Conservation (phyloP, 768 basidiomycete genomes). For the Mycena leptocephala region DNA sequence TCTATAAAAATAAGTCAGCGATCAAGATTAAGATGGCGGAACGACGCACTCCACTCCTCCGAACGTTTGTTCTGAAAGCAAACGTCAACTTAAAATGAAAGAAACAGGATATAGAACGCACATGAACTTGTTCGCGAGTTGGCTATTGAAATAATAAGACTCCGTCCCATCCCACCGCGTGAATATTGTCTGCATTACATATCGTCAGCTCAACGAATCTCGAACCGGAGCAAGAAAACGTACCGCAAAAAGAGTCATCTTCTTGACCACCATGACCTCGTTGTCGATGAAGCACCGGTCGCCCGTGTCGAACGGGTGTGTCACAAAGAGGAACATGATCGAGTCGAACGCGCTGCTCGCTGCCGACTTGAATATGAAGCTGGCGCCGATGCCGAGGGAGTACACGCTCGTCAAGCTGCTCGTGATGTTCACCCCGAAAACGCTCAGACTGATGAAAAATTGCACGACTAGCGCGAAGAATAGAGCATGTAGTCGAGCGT, state of each 20-base stretch:
- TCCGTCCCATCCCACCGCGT: conserved; percentile 82
- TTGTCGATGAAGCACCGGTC: conserved; percentile 87
- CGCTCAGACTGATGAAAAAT: conserved; percentile 82
- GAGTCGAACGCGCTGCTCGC: conserved; percentile 84
- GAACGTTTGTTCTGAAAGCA: conserved; percentile 73
- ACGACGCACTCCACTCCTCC: conserved; percentile 74
- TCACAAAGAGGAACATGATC: conserved; percentile 88
- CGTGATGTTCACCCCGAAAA: conserved; percentile 81
- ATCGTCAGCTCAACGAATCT: neutral
- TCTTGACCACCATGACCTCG: conserved; percentile 84
- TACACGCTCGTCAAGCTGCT: conserved; percentile 81
- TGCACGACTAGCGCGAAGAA: conserved; percentile 75
- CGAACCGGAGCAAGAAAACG: conserved; percentile 35
- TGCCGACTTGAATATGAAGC: conserved; percentile 86
- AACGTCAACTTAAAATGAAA: neutral
- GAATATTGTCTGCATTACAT: conserved; percentile 76
- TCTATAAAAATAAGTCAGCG: conserved; percentile 53
- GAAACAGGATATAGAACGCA: conserved; percentile 46
- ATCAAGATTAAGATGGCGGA: neutral
- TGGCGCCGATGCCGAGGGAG: conserved; percentile 79
- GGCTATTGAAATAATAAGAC: conserved; percentile 88
- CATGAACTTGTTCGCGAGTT: conserved; percentile 85
- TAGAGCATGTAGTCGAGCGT: conserved; percentile 78
- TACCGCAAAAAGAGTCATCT: conserved; percentile 85
- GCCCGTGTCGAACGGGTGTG: conserved; percentile 76